phyloP scores from a whole-genome alignment of 129 eudicot genomes.

The Centella asiatica region DNA sequence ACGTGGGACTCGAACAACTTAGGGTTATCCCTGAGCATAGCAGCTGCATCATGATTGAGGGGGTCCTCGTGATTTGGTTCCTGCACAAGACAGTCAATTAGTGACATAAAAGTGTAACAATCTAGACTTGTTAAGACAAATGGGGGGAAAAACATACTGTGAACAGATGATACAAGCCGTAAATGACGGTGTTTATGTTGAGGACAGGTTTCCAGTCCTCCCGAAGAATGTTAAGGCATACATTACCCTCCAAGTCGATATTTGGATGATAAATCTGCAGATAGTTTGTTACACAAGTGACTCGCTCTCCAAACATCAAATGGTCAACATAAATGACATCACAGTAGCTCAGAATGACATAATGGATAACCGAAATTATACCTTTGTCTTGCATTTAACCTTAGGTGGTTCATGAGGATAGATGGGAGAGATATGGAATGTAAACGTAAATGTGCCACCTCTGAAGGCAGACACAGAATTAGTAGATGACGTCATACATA shows the following conservation, averaged over 20 bases:
- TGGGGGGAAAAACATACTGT: constrained; percentile 20
- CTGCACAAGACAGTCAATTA: constrained; percentile 28
- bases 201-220: constrained; percentile 80
- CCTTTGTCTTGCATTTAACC: constrained; percentile 72
- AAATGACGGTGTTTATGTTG: constrained; percentile 50
- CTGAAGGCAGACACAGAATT: constrained; percentile 18
- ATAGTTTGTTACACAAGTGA: background rate
- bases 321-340: background rate
- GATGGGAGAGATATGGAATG: constrained; percentile 37
- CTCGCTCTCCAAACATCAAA: background rate
- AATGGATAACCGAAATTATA: constrained; percentile 4
- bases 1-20: constrained; percentile 39
- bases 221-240: constrained; percentile 52
- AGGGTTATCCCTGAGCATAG: constrained; percentile 56
- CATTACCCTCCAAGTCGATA: constrained; percentile 66
- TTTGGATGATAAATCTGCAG: constrained; percentile 69
- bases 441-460: constrained; percentile 49
- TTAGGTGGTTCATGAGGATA: constrained; percentile 75
- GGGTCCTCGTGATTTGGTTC: constrained; percentile 71
- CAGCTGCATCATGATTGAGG: constrained; percentile 59
- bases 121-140: background rate
- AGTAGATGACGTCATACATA: background rate
- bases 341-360: background rate
- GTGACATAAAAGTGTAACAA: background rate
- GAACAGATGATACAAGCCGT: constrained; percentile 61